Evolutionary conservation across 139 green algal species (phyloP).

Genomic region (Desmodesmus armatus): DNA sequence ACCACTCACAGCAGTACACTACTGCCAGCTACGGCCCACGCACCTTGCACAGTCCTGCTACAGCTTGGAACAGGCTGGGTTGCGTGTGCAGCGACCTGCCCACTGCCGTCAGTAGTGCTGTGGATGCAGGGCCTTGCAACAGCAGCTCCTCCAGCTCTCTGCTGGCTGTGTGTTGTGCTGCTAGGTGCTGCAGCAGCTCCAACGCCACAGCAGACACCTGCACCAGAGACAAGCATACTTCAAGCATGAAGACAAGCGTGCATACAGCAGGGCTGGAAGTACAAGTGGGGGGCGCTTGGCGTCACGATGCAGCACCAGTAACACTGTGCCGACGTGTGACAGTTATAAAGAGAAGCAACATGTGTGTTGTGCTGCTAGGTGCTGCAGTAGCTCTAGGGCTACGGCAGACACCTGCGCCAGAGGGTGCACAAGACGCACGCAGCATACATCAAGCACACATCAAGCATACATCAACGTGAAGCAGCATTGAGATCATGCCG

Average conservation of each 20-base stretch:
- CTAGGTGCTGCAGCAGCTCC: slow-evolving; percentile 39
- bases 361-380: not conserved
- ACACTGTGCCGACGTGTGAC: too few relatives aligned
- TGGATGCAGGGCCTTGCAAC: not conserved
- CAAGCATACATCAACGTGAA: too few relatives aligned
- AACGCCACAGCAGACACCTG: not conserved
- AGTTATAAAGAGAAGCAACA: not conserved
- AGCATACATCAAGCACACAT: not conserved
- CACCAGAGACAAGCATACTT: not conserved
- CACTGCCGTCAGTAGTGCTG: slow-evolving; percentile 24
- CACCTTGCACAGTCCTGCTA: too few relatives aligned
- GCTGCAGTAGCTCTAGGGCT: not conserved
- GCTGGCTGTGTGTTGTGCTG: not conserved
- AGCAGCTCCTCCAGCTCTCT: slow-evolving; percentile 26
- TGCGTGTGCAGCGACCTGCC: not conserved
- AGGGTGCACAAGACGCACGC: not conserved
- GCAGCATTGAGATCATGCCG: too few relatives aligned
- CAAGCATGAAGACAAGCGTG: not conserved
- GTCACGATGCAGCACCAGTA: too few relatives aligned
- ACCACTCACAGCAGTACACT: too few relatives aligned
- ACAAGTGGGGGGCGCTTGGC: not conserved
- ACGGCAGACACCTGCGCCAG: not conserved
- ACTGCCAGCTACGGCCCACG: too few relatives aligned
- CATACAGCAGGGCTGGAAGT: not conserved
- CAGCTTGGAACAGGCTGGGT: slow-evolving; percentile 39